Evolutionary conservation across 371 early-diverging fungal species (phyloP).

Genomic region (Rhizopus stolonifer): DNA sequence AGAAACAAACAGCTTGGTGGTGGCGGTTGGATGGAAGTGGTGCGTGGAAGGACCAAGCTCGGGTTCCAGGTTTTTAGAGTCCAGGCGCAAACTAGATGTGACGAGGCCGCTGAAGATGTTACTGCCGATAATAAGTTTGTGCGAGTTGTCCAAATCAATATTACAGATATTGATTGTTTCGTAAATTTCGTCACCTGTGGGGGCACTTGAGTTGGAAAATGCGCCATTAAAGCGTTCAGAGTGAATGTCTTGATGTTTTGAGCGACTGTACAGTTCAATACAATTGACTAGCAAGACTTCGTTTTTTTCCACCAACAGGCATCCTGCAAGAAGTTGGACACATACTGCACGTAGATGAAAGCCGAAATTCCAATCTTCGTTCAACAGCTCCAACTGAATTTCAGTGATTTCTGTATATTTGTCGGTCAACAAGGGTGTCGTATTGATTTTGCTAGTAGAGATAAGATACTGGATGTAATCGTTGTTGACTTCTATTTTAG

Average conservation of each 20-base stretch:
- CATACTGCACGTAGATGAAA: slow-evolving; percentile 5
- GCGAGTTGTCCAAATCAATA: slow-evolving; percentile 5
- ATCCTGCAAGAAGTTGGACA: slow-evolving; percentile 3
- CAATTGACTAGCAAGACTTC: slow-evolving; percentile 2
- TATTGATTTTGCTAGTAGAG: slow-evolving; percentile 6
- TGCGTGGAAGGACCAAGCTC: slow-evolving; percentile 2
- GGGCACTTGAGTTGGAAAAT: background rate
- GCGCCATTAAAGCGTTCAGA: slow-evolving; percentile 6
- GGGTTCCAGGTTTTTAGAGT: slow-evolving; percentile 3
- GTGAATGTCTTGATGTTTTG: slow-evolving; percentile 7
- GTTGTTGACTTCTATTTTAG: background rate
- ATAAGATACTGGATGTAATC: slow-evolving; percentile 1
- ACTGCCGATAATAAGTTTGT: background rate
- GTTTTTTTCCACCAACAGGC: background rate
- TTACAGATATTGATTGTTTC: slow-evolving; percentile 1
- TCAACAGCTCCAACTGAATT: slow-evolving; percentile 4
- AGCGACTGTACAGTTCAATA: slow-evolving; percentile 2
- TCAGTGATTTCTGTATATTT: slow-evolving; percentile 3
- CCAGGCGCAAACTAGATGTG: slow-evolving; percentile 1
- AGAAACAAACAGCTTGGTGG: background rate
- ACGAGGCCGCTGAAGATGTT: slow-evolving; percentile 1
- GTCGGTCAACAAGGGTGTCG: slow-evolving; percentile 2
- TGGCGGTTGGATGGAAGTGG: background rate
- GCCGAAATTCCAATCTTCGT: background rate
- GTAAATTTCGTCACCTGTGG: background rate